Evolutionary conservation across 202 grass and related monocot species (phyloP).

Genomic region (Zoysia matrella): DNA sequence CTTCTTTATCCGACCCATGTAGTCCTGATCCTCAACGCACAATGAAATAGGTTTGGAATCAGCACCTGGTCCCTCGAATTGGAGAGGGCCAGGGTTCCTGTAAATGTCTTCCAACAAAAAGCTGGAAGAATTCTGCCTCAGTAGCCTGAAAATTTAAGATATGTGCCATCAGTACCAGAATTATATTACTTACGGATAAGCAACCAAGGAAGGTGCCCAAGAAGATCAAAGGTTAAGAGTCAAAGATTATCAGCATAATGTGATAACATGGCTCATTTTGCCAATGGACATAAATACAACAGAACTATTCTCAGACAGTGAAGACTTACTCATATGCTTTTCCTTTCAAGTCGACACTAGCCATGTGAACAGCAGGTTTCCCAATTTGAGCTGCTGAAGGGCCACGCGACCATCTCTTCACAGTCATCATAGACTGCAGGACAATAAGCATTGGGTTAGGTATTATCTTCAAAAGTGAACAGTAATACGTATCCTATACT

Average conservation of each 20-base stretch:
- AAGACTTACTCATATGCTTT: conserved; percentile 81
- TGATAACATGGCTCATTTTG: too few species aligned
- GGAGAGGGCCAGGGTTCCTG: conserved; percentile 80
- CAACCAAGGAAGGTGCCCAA: too few species aligned
- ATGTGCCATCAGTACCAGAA: too few species aligned
- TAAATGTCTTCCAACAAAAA: conserved; percentile 92
- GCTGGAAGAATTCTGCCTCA: conserved; percentile 65
- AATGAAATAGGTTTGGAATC: conserved; percentile 72
- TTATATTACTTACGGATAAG: too few species aligned
- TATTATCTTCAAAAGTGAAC: conserved; percentile 10
- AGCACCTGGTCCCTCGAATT: conserved; percentile 75
- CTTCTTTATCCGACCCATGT: conserved; percentile 92
- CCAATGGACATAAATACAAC: too few species aligned
- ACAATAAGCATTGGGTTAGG: conserved; percentile 25
- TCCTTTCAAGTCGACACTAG: conserved; percentile 80
- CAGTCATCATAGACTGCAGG: conserved; percentile 85
- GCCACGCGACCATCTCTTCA: conserved; percentile 78
- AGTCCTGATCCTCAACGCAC: conserved; percentile 88
- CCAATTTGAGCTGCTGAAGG: conserved; percentile 60
- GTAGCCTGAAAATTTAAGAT: conserved; percentile 48
- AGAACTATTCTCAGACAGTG: too few species aligned
- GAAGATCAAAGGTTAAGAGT: too few species aligned
- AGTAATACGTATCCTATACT: too few species aligned
- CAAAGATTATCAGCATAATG: too few species aligned
- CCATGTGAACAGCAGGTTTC: conserved; percentile 47